A percentile compares a stretch with the other conserved stretches of the same genome.
Evolutionary conservation across 345 rosid genomes (phyloP).

Genomic region (Camelina sativa): DNA sequence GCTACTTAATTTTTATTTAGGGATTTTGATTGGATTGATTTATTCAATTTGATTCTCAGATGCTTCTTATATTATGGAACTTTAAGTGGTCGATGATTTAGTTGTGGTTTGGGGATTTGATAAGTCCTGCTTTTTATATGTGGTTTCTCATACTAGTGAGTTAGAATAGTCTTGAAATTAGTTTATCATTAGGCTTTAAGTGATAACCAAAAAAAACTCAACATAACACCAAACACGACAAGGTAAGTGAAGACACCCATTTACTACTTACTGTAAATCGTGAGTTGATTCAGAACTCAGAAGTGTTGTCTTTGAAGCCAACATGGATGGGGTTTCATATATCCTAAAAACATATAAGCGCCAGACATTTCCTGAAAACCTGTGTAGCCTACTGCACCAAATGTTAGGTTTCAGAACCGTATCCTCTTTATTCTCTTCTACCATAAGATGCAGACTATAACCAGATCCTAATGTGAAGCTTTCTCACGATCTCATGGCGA

Average conservation of each 20-base stretch:
- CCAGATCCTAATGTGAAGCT: too few species aligned
- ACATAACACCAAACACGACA: neutral
- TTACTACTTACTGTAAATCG: too few species aligned
- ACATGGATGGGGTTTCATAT: neutral
- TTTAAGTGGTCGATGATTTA: neutral
- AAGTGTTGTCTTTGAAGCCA: too few species aligned
- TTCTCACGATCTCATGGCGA: too few species aligned
- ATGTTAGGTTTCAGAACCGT: too few species aligned
- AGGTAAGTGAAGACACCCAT: neutral
- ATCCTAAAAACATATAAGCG: neutral
- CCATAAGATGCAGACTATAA: too few species aligned
- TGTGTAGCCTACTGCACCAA: neutral
- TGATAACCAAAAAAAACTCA: neutral
- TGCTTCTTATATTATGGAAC: conserved; percentile 16
- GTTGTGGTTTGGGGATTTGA: conserved; percentile 10
- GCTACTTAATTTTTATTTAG: conserved; percentile 28
- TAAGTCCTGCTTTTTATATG: neutral
- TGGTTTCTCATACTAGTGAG: neutral
- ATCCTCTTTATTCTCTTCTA: too few species aligned
- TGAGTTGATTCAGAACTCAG: too few species aligned
- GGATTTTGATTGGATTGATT: conserved; percentile 38
- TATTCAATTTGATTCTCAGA: conserved; percentile 4
- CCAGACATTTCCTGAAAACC: neutral
- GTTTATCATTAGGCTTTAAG: neutral
- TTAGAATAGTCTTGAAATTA: neutral